Evolutionary conservation across 2,329 filamentous ascomycete species (phyloP).

Genomic region (Shiraia bambusicola): DNA sequence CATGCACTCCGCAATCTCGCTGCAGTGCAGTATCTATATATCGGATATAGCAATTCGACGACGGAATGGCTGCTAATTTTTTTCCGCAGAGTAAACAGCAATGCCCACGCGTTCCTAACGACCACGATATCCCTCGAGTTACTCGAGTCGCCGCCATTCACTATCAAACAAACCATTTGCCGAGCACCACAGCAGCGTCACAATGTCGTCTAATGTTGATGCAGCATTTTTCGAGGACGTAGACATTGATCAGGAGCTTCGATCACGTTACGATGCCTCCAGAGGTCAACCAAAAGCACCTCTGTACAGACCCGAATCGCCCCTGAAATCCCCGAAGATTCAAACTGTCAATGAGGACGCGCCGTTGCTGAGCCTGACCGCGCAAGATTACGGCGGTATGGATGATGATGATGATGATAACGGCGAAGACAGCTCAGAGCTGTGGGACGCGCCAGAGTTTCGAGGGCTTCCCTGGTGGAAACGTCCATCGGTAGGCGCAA

Average conservation of each 20-base stretch:
- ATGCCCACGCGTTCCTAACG: conserved; percentile 19
- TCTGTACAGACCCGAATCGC: conserved; percentile 7
- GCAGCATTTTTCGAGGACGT: conserved; percentile 32
- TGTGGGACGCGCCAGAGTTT: conserved; percentile 43
- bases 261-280: conserved; percentile 13
- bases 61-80: conserved; percentile 1
- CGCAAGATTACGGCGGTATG: conserved; percentile 13
- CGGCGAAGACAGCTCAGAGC: conserved; percentile 20
- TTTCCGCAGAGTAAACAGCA: conserved; percentile 6
- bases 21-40: conserved; percentile 7
- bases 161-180: neutral
- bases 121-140: conserved; percentile 4
- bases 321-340: conserved; percentile 13
- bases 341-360: conserved; percentile 28
- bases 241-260: conserved; percentile 31
- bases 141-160: conserved; percentile 9
- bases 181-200: neutral
- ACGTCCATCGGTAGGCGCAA: conserved; percentile 50
- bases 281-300: conserved; percentile 14
- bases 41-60: conserved; percentile 9
- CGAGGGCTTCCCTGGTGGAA: conserved; percentile 52
- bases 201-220: conserved; percentile 30
- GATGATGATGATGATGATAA: conserved; percentile 9
- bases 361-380: conserved; percentile 27
- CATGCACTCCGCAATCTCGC: neutral